Conservation (phyloP, 768 basidiomycete species). For the Xanthoconium stramineum region DNA sequence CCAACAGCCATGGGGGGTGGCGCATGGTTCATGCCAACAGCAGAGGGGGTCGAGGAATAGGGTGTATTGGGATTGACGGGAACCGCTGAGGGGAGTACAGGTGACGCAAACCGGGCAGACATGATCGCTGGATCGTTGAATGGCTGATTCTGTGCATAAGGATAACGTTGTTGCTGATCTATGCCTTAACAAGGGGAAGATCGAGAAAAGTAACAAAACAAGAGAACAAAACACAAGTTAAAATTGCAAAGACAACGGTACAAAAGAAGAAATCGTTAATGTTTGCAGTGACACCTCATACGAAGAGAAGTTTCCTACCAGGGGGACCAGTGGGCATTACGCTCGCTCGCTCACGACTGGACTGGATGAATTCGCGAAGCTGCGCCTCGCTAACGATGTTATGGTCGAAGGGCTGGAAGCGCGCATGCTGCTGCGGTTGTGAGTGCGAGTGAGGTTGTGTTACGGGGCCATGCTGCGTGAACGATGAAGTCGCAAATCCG, state of each 20-base stretch:
- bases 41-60: slow-evolving; percentile 14
- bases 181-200: slow-evolving; percentile 18
- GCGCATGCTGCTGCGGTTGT: slow-evolving; percentile 34
- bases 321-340: slow-evolving; percentile 32
- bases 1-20: slow-evolving; percentile 39
- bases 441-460: slow-evolving; percentile 32
- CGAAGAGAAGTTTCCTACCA: slow-evolving; percentile 50
- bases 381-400: slow-evolving; percentile 65
- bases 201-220: slow-evolving; percentile 11
- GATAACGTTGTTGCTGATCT: slow-evolving; percentile 37
- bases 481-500: slow-evolving; percentile 46
- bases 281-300: slow-evolving; percentile 31
- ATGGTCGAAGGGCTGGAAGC: slow-evolving; percentile 58
- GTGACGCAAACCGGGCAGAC: slow-evolving; percentile 63
- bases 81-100: slow-evolving; percentile 25
- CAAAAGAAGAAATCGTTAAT: slow-evolving; percentile 34
- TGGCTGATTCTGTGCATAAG: slow-evolving; percentile 39
- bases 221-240: slow-evolving; percentile 18
- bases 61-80: slow-evolving; percentile 8
- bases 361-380: slow-evolving; percentile 71
- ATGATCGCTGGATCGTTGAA: slow-evolving; percentile 80
- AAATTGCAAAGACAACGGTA: slow-evolving; percentile 23
- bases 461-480: slow-evolving; percentile 45
- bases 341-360: slow-evolving; percentile 57
- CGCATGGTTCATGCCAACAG: slow-evolving; percentile 11